Base-by-base conservation (phyloP, 2,329 filamentous ascomycete genomes). In the Diaporthe longicolla region DNA sequence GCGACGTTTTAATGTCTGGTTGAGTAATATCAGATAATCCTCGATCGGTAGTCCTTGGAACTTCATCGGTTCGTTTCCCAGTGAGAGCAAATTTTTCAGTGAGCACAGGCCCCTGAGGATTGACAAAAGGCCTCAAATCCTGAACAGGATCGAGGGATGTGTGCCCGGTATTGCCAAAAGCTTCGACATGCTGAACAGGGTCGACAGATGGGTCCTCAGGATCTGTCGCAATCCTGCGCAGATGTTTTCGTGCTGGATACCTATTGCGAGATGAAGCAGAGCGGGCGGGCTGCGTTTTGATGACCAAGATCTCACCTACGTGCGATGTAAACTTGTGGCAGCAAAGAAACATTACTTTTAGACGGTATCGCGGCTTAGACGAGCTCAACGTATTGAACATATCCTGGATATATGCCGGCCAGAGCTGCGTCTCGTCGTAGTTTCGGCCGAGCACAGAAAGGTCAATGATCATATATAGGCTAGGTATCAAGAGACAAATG, bases 11-110 rank as follows among this genome's bases (percentile, higher is more conserved):
- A 5, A 8, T 35, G 10, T 13, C 54, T 6, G 9, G 29, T 13
- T 35, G 19, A 3, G 8, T n/a, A 2, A 3, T n/a, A 6, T n/a
- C n/a, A 15, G 9, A 57, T 13, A 10, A 11, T 7, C 1, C 3
- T 7, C 0, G 1, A 4, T 9, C 1, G 10, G 7, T 15, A 1
- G 19, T 4, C 21, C 17, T 35, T 9, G 7, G 29, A 13, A 19
- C 8, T 35, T 35, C 15, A 19, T n/a, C 26, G 17, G 15, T 29
- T 8, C 7, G 1, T 29, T 6, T 29, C 15, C 15, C 52, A 0
- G 3, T 4, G 13, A 1, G 9, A 29, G 15, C 11, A 9, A 5
- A 29, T 29, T 8, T 7, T 26, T 8, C 24, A 8, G 4, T 19
- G 6, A 17, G 10, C 9, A 26, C 8, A 15, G 50, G 13, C 13